phyloP scores from a whole-genome alignment of 345 rosid species.

The Moricandia moricandioides region DNA sequence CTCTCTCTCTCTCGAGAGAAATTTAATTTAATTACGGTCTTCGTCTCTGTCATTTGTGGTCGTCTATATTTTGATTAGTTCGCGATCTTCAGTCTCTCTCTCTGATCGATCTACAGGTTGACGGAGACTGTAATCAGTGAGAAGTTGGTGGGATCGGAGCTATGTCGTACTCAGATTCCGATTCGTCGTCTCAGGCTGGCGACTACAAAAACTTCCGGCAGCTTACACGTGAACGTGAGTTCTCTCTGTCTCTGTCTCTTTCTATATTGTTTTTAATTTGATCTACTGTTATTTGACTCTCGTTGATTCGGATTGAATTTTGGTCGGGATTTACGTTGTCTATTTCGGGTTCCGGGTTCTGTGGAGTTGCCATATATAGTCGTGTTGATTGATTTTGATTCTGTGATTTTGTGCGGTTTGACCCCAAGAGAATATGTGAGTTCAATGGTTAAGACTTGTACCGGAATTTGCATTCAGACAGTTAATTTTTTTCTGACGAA shows the following conservation, averaged over 20 bases:
- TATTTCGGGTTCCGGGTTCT: conserved; percentile 22
- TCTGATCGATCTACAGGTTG: conserved; percentile 26
- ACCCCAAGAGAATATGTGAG: background rate
- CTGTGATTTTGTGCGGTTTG: background rate
- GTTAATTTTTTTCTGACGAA: background rate
- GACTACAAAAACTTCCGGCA: conserved; percentile 80
- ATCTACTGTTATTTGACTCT: conserved; percentile 20
- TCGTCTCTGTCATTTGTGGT: conserved; percentile 21
- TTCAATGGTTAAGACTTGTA: conserved; percentile 7
- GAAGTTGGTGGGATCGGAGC: conserved; percentile 22
- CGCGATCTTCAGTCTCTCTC: conserved; percentile 34
- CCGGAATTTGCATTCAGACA: background rate
- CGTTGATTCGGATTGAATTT: conserved; percentile 35
- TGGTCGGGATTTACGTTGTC: conserved; percentile 20
- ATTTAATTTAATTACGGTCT: too few relatives aligned
- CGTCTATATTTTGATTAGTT: conserved; percentile 30
- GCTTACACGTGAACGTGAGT: conserved; percentile 88
- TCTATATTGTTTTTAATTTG: background rate
- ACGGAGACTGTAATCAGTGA: conserved; percentile 13
- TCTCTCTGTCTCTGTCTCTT: background rate
- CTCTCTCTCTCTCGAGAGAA: too few relatives aligned
- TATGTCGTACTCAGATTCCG: conserved; percentile 95
- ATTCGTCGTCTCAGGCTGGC: conserved; percentile 58
- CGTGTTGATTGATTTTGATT: conserved; percentile 4
- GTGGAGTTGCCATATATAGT: conserved; percentile 22